Base-by-base conservation (phyloP, 2,329 filamentous ascomycete genomes). In the Exophiala spinifera region DNA sequence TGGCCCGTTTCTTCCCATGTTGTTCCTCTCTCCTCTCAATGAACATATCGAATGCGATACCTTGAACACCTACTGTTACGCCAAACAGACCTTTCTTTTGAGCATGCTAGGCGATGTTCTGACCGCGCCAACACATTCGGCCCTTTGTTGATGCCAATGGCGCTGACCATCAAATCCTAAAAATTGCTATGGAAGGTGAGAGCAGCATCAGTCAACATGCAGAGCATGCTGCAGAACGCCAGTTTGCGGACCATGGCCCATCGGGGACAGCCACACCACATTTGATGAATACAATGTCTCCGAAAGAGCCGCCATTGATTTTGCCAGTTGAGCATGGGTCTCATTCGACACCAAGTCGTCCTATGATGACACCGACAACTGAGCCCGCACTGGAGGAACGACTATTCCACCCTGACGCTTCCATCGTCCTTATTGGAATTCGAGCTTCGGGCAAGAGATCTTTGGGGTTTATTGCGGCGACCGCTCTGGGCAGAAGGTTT, bases 401-500 rank as follows among this genome's bases (percentile, higher is more conserved):
- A 17, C 23, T 60, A 3, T 70, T 74, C 52, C 63, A 65, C 17
- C 64, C 67, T 1, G 67, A 74, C 61, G 72, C 72, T 14, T 75
- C 72, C 4, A 60, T 75, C 25, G 67, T 75, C 17, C 60, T 75
- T 7, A 66, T 75, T 42, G 72, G 72, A 13, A 74, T 75, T 51
- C 69, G 72, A 2, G 72, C 72, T n/a, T 72, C 70, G 49, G 72
- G 72, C 14, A 75, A 75, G 57, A 67, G 72, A 36, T 75, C 72
- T 0, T 52, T 75, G 23, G 72, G 72, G 6, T 72, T 75, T 28
- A 69, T 75, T 47, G 72, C 72, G 7, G 72, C 72, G 14, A 69
- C 72, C 0, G 72, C 72, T 14, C 61, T 75, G 37, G 73, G 72
- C 42, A 66, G 72, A 48, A 69, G 71, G 25, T 74, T 74, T 44